Evolutionary conservation across 352 stramenopile species (phyloP).

Genomic region (Blastocystis sp.): DNA sequence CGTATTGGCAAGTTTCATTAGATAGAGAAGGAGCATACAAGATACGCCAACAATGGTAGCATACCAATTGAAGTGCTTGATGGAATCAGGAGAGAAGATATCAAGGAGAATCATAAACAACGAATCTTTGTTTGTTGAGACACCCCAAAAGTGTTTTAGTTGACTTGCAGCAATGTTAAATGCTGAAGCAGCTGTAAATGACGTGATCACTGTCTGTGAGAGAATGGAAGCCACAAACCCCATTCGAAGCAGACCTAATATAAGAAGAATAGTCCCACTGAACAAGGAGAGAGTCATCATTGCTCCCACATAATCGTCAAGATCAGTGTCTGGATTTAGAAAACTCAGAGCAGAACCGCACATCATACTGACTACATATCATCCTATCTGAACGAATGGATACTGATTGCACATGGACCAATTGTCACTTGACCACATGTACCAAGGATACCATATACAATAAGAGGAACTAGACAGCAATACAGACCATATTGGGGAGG

Average conservation of each 20-base stretch:
- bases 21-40: neutral
- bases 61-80: conserved; percentile 15
- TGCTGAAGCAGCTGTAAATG: conserved; percentile 62
- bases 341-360: conserved; percentile 24
- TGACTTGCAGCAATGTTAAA: conserved; percentile 65
- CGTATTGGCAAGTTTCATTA: neutral
- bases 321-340: neutral
- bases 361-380: conserved; percentile 31
- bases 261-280: conserved; percentile 60
- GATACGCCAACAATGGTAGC: neutral
- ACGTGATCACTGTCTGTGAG: conserved; percentile 63
- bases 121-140: conserved; percentile 56
- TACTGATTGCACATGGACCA: conserved; percentile 62
- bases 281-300: conserved; percentile 61
- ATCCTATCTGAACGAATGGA: conserved; percentile 45
- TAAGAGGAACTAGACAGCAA: conserved; percentile 61
- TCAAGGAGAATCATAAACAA: neutral
- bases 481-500: conserved; percentile 64
- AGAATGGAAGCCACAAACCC: conserved; percentile 65
- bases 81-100: neutral
- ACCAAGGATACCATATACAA: conserved; percentile 64
- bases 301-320: conserved; percentile 6
- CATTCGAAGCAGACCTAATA: conserved; percentile 63
- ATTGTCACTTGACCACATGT: conserved; percentile 59
- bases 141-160: conserved; percentile 62